Evolutionary conservation across 2,329 filamentous ascomycete species (phyloP).

Genomic region (Penicillium sp.): DNA sequence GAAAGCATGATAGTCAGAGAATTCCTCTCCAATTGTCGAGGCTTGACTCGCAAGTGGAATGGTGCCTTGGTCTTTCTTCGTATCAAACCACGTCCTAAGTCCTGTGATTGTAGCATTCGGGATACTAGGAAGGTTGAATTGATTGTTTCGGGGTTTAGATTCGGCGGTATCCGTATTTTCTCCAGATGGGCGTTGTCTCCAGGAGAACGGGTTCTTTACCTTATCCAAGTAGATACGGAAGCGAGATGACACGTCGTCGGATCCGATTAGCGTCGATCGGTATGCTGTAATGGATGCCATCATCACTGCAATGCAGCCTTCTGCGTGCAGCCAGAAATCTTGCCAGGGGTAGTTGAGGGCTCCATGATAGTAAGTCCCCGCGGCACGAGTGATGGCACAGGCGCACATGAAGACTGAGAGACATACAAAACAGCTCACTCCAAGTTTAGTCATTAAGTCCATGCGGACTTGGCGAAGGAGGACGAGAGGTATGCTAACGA

Average conservation of each 20-base stretch:
- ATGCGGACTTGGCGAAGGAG: no score
- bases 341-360: not conserved
- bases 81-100: no score
- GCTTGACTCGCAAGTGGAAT: no score
- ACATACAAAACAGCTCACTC: not conserved
- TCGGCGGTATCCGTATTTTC: not conserved
- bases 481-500: no score
- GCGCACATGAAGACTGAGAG: not conserved
- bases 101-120: no score
- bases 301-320: not conserved
- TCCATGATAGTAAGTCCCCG: not conserved
- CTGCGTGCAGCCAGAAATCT: not conserved
- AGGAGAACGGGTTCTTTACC: not conserved
- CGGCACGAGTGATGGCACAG: not conserved
- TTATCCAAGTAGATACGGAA: not conserved
- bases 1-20: no score
- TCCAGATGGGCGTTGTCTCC: not conserved
- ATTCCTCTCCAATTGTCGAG: no score
- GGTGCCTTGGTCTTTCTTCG: no score
- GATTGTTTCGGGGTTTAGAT: no score
- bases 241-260: not conserved
- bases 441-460: no score
- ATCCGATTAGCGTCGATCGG: not conserved
- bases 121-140: no score
- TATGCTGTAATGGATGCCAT: not conserved